Evolutionary conservation across 2,329 filamentous ascomycete genomes (phyloP).

Genomic region (Xylariomycetidae sp.): DNA sequence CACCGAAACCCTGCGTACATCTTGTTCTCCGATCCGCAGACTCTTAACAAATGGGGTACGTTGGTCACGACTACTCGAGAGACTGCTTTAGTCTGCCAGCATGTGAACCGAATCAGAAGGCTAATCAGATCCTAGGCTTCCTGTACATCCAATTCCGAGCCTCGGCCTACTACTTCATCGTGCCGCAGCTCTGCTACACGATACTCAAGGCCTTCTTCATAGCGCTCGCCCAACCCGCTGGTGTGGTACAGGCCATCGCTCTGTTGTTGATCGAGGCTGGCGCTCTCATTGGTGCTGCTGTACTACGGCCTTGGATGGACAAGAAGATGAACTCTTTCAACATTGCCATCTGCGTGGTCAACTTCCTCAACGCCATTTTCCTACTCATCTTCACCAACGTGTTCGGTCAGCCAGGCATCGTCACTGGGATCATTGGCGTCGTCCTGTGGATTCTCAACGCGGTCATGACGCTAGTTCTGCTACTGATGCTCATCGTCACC

Average conservation of each 20-base stretch:
- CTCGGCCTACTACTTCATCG: conserved; percentile 91
- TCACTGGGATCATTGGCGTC: conserved; percentile 83
- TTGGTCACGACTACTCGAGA: too few species aligned
- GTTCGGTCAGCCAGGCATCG: conserved; percentile 76
- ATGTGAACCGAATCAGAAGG: too few species aligned
- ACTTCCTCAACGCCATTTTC: conserved; percentile 88
- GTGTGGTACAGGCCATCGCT: conserved; percentile 71
- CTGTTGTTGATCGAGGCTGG: conserved; percentile 77
- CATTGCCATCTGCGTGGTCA: conserved; percentile 82
- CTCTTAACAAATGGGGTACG: conserved; percentile 79
- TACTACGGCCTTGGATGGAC: conserved; percentile 95
- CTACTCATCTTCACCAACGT: conserved; percentile 82
- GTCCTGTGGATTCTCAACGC: conserved; percentile 86
- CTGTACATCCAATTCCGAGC: conserved; percentile 96
- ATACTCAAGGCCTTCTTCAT: conserved; percentile 89
- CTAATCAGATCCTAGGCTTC: too few species aligned
- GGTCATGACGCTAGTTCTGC: conserved; percentile 71
- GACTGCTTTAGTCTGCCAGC: too few species aligned
- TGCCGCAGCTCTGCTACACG: conserved; percentile 70
- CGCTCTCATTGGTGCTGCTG: conserved; percentile 69
- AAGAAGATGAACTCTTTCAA: conserved; percentile 97
- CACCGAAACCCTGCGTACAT: conserved; percentile 97
- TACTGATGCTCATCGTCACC: conserved; percentile 75
- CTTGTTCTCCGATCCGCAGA: conserved; percentile 89
- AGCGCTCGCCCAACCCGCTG: conserved; percentile 66